Evolutionary conservation across 1,139 yeast species (phyloP), one percentile per base, ranked within the genome.

Genomic region (Schwanniomyces etchellsii): DNA sequence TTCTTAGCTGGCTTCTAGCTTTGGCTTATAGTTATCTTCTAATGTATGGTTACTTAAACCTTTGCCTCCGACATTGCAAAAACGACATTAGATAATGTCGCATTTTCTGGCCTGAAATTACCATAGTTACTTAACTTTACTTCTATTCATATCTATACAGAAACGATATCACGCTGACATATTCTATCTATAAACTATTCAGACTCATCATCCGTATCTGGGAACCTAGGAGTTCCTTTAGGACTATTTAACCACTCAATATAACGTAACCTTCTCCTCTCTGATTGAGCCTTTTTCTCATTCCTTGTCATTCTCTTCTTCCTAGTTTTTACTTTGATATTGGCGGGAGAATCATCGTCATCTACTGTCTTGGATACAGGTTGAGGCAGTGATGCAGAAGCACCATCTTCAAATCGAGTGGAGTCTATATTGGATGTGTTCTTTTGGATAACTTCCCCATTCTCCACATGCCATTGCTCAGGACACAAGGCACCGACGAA

Each of bases 241-340:
- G 97, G 96, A 45, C 94, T 78, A 45, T 80, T 81, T 53, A 91
- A 74, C 98, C 98, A 91, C 49, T 85, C 96, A 38, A 91, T 68
- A 60, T 91, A 83, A 63, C 97, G 79, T 57, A 86, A 66, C 62
- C 98, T 81, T 67, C 97, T 83, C 67, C 97, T 81, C 57, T 84
- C 95, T 28, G 83, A 94, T 58, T 89, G 89, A 28, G 70, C 65
- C 64, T 91, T 91, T 78, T 85, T 78, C 49, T 91, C 96, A 54
- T 91, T 91, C 74, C 98, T 79, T 26, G 97, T 91, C 77, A 91
- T 65, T 77, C 88, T 89, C 88, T 82, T 86, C 85, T 86, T 89
- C 73, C 86, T 81, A 51, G 70, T 71, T 61, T 84, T 83, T 36
- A 88, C 86, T 74, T 91, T 91, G 61, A 91, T 88, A 58, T 91